Evolutionary conservation across 2,329 filamentous ascomycete species (phyloP), one percentile per base, ranked within the genome.

Genomic region (Cadophora malorum): DNA sequence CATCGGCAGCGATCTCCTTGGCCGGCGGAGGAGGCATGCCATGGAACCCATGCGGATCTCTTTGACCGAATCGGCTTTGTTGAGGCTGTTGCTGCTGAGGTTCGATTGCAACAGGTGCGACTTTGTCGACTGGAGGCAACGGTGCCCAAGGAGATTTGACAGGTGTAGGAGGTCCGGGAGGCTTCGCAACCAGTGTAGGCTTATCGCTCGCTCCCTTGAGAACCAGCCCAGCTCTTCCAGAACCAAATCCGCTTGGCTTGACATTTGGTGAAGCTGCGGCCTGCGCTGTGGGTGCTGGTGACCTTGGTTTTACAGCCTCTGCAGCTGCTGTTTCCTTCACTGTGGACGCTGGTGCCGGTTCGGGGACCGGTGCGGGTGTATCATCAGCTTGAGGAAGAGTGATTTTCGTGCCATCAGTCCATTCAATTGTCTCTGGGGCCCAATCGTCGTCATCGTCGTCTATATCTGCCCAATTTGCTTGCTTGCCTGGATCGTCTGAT

Each of bases 71-170:
- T 33, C 87, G 85, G 73, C 81, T 76, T 58, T 78, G 79, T 52
- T 79, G 79, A 65, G 81, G 77, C 62, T 83, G 75, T 55, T 79
- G 79, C 67, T 82, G 79, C 58, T 83, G 80, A 49, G 83, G 74
- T 63, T 93, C 91, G 69, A 90, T 83, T 7, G 85, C 80, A 19
- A 90, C 81, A 0, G 92, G 94, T 0, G 93, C 88, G 0, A 91
- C 86, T 77, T 90, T 95, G 12, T 97, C 93, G 7, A 97, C 87
- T 0, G 93, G 93, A 16, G 95, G 95, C 33, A 98, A 81, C 41
- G 90, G 78, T 28, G 95, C 95, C 95, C 95, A 98, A 4, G 95
- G 95, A 4, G 94, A 97, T 77, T 97, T 97, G 31, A 90, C 86
- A 0, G 93, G 91, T 0, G 89, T 85, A 9, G 90, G 86, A 4